Evolutionary conservation across 176 grass and related monocot genomes (phyloP), one percentile per base, ranked within the genome.

Genomic region (Elaeis guineensis): DNA sequence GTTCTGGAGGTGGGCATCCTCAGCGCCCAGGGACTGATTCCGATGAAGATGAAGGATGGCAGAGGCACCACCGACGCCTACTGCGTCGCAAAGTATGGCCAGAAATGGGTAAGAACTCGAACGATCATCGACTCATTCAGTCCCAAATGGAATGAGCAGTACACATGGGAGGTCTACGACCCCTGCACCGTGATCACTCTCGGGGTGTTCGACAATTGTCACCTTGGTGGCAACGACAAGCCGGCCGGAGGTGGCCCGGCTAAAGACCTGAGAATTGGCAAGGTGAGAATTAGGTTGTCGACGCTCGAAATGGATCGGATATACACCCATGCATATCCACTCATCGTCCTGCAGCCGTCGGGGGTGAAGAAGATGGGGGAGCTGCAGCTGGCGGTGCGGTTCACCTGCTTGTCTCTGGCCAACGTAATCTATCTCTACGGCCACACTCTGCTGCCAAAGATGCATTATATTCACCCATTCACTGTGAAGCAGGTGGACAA

Each of bases 151-250:
- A 95, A 95, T 70, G 89, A 95, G 73, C 89, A 89, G 71, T 95
- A 89, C 81, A 95, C 89, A 8, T 95, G 85, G 85, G 85, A 89
- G 61, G 82, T 95, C 5, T 78, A 85, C 61, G 89, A 95, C 69
- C 89, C 72, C 1, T 85, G 78, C 75, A 95, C 85, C 1, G 89
- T 89, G 62, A 72, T 95, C 74, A 89, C 82, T 17, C 62, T 95
- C 50, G 89, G 85, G 54, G 70, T 95, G 26, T 89, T 95, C 79
- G 78, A 95, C 75, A 85, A 95, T 52, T 71, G 75, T 24, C 78
- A 75, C 5, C 57, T 89, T n/a, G n/a, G n/a, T n/a, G n/a, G n/a
- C n/a, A n/a, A n/a, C n/a, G n/a, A n/a, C n/a, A n/a, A n/a, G n/a
- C n/a, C n/a, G n/a, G n/a, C n/a, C 19, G 5, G 0, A 11, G 58